phyloP scores from a whole-genome alignment of 106 monocot genomes.

The Chionographis japonica region DNA sequence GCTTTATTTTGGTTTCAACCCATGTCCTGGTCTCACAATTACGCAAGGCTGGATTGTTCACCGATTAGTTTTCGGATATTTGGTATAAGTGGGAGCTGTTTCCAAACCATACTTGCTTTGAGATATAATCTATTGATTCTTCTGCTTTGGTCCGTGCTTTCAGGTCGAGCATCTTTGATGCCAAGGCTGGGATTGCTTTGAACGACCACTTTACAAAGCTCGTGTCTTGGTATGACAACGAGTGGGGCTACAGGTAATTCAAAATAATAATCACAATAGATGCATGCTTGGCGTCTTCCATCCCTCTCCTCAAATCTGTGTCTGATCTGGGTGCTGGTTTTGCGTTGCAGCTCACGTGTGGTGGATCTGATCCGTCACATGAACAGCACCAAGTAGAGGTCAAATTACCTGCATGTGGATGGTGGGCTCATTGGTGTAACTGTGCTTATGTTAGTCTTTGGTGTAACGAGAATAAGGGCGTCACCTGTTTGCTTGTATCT shows the following conservation, averaged over 20 bases:
- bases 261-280: neutral
- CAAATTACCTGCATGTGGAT: neutral
- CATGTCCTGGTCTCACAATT: neutral
- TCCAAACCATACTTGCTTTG: neutral
- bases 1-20: neutral
- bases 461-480: too few relatives aligned
- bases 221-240: conserved; percentile 93
- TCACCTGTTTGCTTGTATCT: too few relatives aligned
- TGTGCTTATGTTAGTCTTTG: too few relatives aligned
- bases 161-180: conserved; percentile 95
- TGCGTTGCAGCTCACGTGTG: conserved; percentile 57
- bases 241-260: conserved; percentile 88
- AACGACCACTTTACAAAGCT: conserved; percentile 71
- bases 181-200: conserved; percentile 91
- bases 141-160: neutral
- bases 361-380: conserved; percentile 81
- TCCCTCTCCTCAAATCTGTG: neutral
- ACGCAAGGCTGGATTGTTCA: neutral
- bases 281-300: neutral
- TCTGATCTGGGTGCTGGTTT: neutral
- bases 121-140: neutral
- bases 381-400: conserved; percentile 21
- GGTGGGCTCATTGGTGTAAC: too few relatives aligned
- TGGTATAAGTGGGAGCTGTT: too few relatives aligned
- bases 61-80: neutral